Percentiles rank a stretch among this genome's conserved stretches.
These are phyloP conservation scores for Mucor plumbeus DNA, from an alignment of 371 early-diverging fungal species.

Conservation along the genomic window DNA sequence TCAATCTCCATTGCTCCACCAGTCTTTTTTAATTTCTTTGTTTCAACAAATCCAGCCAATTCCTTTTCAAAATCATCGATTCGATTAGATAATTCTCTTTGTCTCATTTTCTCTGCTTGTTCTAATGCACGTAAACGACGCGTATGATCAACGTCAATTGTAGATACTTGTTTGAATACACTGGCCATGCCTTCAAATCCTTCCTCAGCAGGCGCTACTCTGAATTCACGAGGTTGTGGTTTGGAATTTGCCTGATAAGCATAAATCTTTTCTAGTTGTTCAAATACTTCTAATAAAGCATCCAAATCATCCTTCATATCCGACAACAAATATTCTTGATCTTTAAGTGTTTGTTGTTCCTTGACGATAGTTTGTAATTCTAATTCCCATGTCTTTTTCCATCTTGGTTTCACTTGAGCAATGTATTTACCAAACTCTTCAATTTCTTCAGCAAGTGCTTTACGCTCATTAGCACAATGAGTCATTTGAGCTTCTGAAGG, in stretches of 20 bases:
- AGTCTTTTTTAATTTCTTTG: slow-evolving; percentile 70
- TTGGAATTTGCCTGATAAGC: slow-evolving; percentile 58
- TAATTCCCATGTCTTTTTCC: slow-evolving; percentile 87
- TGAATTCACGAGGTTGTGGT: slow-evolving; percentile 55
- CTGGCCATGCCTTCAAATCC: slow-evolving; percentile 60
- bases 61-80: slow-evolving; percentile 80
- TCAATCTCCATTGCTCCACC: slow-evolving; percentile 79
- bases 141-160: slow-evolving; percentile 73
- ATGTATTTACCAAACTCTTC: slow-evolving; percentile 65
- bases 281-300: slow-evolving; percentile 66
- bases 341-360: slow-evolving; percentile 82
- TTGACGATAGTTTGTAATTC: slow-evolving; percentile 82
- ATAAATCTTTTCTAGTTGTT: slow-evolving; percentile 69
- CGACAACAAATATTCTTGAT: slow-evolving; percentile 73
- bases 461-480: slow-evolving; percentile 64
- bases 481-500: slow-evolving; percentile 69
- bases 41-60: slow-evolving; percentile 66
- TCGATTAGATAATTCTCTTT: slow-evolving; percentile 68
- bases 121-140: slow-evolving; percentile 76
- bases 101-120: slow-evolving; percentile 73
- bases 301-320: slow-evolving; percentile 75
- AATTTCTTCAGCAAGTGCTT: slow-evolving; percentile 58
- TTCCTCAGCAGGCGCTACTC: slow-evolving; percentile 68
- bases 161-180: slow-evolving; percentile 72
- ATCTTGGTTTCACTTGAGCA: slow-evolving; percentile 66